Evolutionary conservation across 768 basidiomycete genomes (phyloP), one percentile per base, ranked within the genome.

Genomic region (Calocybe gangraenosa): DNA sequence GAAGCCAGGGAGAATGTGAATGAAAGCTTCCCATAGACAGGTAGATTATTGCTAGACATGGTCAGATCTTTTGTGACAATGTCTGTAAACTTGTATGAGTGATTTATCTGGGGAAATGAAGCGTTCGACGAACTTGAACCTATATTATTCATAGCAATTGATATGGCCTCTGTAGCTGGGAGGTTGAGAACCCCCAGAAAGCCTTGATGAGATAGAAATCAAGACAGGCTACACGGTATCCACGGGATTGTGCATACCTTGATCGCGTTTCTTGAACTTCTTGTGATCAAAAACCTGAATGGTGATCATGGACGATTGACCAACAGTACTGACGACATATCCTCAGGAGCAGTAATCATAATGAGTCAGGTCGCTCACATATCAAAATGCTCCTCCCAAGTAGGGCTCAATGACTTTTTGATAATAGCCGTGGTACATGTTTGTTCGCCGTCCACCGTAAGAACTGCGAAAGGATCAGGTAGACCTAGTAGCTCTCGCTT

Each of bases 261-360:
- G 92, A 61, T 93, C 92, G 55, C 83, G 79, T 63, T 82, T 82
- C 68, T 78, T 91, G 68, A 89, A 92, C 64, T 88, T 91, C 59
- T 81, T 78, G 65, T 91, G 84, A 72, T 95, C 92, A 59, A 93
- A 92, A 48, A 95, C 79, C 67, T 94, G 90, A 37, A 94, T 87
- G 19, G 77, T 74, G 57, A 94, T 75, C 54, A 79, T 73, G 28
- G 90, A 92, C 21, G 81, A 81, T 49, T 79, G 82, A 36, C 78
- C 83, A 52, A 92, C 79, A 50, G 73, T 74, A 52, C 89, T 89
- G 52, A 18, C 53, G 47, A 42, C 31, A 7, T 22, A 33, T 37
- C 42, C 28, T 42, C 28, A 40, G 46, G 30, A 52, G 46, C 44
- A 15, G 46, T 19, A 49, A 21, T 44, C 36, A 41, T 48, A 54